Evolutionary conservation across 208 protist species (phyloP).

Genomic region (Leishmania mexicana): DNA sequence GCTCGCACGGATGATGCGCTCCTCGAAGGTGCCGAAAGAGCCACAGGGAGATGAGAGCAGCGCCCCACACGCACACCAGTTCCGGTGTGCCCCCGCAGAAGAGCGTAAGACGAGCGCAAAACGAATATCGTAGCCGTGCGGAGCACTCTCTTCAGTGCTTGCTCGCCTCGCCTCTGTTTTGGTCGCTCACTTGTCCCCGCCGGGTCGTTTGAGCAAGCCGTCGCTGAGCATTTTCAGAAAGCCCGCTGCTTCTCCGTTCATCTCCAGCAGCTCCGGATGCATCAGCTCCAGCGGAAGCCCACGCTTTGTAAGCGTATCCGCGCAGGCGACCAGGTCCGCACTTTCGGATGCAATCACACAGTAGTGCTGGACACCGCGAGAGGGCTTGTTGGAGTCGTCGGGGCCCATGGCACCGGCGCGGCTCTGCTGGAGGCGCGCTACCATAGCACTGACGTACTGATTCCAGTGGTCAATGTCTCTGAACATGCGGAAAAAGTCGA

Average conservation of each 20-base stretch:
- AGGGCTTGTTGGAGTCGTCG: slow-evolving; percentile 28
- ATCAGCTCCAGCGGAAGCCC: slow-evolving; percentile 76
- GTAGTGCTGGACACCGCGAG: slow-evolving; percentile 41
- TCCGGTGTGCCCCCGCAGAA: background rate
- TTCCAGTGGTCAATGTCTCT: slow-evolving; percentile 76
- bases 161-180: background rate
- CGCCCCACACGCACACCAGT: background rate
- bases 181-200: background rate
- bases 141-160: background rate
- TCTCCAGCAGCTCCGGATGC: slow-evolving; percentile 56
- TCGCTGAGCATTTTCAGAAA: slow-evolving; percentile 40
- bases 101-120: background rate
- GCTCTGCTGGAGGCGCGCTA: slow-evolving; percentile 24
- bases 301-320: slow-evolving; percentile 57
- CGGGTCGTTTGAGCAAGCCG: slow-evolving; percentile 19
- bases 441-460: slow-evolving; percentile 58
- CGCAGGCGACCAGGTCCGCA: slow-evolving; percentile 49
- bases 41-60: background rate
- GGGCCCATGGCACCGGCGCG: background rate
- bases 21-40: background rate
- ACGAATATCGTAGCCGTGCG: background rate
- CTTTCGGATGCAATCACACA: slow-evolving; percentile 74
- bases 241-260: slow-evolving; percentile 33
- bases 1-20: background rate
- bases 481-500: slow-evolving; percentile 83